Evolutionary conservation across 345 rosid species (phyloP), one percentile per base, ranked within the genome.

Genomic region (Hibiscus tridactylites): DNA sequence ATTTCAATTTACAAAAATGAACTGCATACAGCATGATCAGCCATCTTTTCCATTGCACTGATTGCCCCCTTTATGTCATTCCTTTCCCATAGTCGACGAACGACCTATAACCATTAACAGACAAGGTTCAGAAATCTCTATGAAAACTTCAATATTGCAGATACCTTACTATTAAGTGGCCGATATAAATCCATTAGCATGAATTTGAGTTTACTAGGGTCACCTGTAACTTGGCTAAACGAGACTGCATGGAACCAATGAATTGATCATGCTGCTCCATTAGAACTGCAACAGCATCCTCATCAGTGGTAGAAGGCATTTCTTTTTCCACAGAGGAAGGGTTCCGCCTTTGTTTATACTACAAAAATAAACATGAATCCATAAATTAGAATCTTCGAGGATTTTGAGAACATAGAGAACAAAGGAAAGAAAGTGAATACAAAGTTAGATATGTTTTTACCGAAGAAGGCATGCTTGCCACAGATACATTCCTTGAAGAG

Each of bases 161-260:
- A 44, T 3, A 44, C 21, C 35, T 44, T 21, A 21, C 5, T 2
- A 19, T 64, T 6, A 19, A 42, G 5, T 19, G 9, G 42, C 44
- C 33, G 2, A 64, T 33, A 15, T 19, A 42, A 61, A 70, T 52
- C 33, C 16, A 70, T 39, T 47, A 73, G 63, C 60, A 70, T 69
- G 65, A 67, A 46, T 67, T 75, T n/a, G 69, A 66, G 53, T 77
- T 78, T 39, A 62, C 57, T 16, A 50, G 47, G 59, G 60, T 74
- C 80, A 95, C 99, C 99, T 95, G 98, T 83, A 95, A 82, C 83
- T 89, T 95, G 24, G 90, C 85, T 69, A 92, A 79, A 58, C 99
- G 98, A 77, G 98, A 88, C 66, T 88, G 93, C 97, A 95, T 88
- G 54, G 91, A 86, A 91, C 92, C 84, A 82, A 87, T 57, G 78